These are phyloP conservation scores for Kitagawia praeruptora DNA, from an alignment of 129 eudicot species.

Conservation along the genomic window DNA sequence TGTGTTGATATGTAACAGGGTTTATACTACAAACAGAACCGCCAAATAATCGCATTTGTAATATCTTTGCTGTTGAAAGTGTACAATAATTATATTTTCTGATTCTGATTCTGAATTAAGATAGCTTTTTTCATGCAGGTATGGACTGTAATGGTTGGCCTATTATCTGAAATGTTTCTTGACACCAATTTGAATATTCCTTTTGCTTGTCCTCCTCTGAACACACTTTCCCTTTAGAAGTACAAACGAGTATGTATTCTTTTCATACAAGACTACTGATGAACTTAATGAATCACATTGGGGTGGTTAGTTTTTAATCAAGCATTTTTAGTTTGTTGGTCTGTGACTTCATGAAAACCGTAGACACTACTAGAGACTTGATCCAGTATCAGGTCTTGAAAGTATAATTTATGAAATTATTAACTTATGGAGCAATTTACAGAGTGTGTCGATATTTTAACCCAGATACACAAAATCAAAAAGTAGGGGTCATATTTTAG, in stretches of 20 bases:
- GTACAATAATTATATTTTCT: neutral
- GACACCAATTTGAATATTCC: slow-evolving; percentile 90
- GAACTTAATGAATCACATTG: neutral
- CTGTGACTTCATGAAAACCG: neutral
- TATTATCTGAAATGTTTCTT: slow-evolving; percentile 84
- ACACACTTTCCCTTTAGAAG: slow-evolving; percentile 96
- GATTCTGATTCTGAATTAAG: slow-evolving; percentile 4
- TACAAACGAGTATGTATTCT: slow-evolving; percentile 68
- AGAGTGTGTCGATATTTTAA: neutral
- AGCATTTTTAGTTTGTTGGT: neutral
- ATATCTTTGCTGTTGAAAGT: neutral
- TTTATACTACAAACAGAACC: neutral
- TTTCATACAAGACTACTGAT: neutral
- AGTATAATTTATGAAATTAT: no score
- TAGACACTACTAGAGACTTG: neutral
- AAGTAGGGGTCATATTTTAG: neutral
- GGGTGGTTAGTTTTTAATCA: neutral
- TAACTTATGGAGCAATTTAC: neutral
- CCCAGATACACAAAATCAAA: neutral
- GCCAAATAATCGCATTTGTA: neutral
- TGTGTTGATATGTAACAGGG: no score
- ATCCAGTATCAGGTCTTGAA: no score
- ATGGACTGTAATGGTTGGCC: slow-evolving; percentile 98
- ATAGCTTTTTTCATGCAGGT: slow-evolving; percentile 39
- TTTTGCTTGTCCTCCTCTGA: slow-evolving; percentile 91